Evolutionary conservation across 306 rosid genomes (phyloP), one percentile per base, ranked within the genome.

Genomic region (Lathyrus oleraceus): DNA sequence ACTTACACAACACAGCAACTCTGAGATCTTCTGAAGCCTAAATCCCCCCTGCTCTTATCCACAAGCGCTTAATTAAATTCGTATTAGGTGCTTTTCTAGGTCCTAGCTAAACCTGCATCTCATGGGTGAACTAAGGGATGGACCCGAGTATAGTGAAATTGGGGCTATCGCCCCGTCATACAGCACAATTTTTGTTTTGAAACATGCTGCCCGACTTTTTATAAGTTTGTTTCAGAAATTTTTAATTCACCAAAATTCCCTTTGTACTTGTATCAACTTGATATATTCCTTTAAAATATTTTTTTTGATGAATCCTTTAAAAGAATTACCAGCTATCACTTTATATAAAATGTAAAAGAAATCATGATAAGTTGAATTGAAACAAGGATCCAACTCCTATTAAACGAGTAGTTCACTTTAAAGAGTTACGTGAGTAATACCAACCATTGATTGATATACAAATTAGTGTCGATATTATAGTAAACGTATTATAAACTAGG

Each of bases 21-120:
- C 38, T 47, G 19, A 60, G 14, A 47, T 45, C 25, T 60, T 54
- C 5, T 21, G 6, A 23, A 17, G 19, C 4, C 6, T 13, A 15
- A 11, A 54, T 54, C 23, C 15, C 9, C 54, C 39, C 48, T 5
- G 30, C 43, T 10, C 61, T 52, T 61, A 16, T 20, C 30, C 27
- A 27, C 4, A 54, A 61, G 38, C 54, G 17, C 25, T 53, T 61
- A 42, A 51, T 35, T 67, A 38, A 38, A 78, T 71, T 56, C 42
- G 32, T 56, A 19, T 67, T 66, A 19, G 75, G 16, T 15, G 4
- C 49, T 40, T 27, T 13, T 23, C 11, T 57, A 12, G 38, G 60
- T 20, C 42, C 21, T 72, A 25, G 60, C 11, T 49, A 17, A 17
- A 45, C 49, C 49, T 65, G 66, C 16, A 36, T 36, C 11, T 44